phyloP scores from a whole-genome alignment of 2,329 filamentous ascomycete genomes.

The Penicillium sp. region DNA sequence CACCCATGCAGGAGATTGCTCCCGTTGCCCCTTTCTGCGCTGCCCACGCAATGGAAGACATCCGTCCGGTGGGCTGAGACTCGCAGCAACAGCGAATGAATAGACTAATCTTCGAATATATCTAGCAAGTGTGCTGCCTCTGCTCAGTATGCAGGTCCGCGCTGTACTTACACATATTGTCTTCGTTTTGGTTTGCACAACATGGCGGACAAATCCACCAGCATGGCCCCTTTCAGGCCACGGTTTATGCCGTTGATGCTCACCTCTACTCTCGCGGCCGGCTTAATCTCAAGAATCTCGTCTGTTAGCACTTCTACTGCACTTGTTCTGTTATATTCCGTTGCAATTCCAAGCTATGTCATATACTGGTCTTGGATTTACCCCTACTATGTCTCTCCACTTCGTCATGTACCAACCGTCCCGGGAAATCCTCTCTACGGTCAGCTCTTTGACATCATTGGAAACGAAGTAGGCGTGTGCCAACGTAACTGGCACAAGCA shows the following conservation, averaged over 20 bases:
- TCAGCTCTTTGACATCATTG: constrained; percentile 42
- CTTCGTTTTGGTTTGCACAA: background rate
- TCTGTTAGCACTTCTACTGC: constrained; percentile 11
- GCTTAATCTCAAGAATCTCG: constrained; percentile 13
- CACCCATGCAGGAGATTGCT: constrained; percentile 4
- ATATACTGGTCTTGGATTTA: constrained; percentile 30
- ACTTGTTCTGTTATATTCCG: constrained; percentile 14
- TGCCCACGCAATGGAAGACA: background rate
- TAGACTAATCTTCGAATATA: background rate
- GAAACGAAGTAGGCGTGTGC: constrained; percentile 39
- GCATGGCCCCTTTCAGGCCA: constrained; percentile 13
- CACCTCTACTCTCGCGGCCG: constrained; percentile 13
- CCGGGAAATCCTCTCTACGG: constrained; percentile 41
- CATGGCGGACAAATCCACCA: constrained; percentile 9
- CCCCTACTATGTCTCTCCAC: constrained; percentile 41
- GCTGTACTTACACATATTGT: background rate
- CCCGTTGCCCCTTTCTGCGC: background rate
- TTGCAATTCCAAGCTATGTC: constrained; percentile 18
- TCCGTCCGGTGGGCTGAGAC: background rate
- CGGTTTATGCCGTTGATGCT: constrained; percentile 17
- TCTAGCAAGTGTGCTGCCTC: constrained; percentile 5
- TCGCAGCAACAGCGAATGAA: background rate
- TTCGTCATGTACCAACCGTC: constrained; percentile 43
- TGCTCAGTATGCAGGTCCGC: background rate
- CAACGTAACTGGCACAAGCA: constrained; percentile 42